A percentile compares a stretch with the other conserved stretches of the same genome.
Conservation (phyloP, 192 early-diverging fungal genomes). For the Podila clonocystis region DNA sequence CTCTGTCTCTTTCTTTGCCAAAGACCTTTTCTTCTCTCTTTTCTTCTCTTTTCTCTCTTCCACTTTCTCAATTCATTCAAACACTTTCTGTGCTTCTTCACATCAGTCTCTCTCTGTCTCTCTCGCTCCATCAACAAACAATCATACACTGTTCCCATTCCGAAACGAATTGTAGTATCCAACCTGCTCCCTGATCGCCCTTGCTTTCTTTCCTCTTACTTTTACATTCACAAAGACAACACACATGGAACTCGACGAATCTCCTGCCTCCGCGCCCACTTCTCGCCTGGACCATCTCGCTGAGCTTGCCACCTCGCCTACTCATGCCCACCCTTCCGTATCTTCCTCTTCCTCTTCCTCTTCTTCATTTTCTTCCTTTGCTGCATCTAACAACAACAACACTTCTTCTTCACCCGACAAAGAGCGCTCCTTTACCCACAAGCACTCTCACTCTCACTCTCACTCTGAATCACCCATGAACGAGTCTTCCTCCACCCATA, state of each 20-base stretch:
- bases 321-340: neutral
- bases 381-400: conserved; percentile 9
- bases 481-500: neutral
- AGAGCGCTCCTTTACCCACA: conserved; percentile 6
- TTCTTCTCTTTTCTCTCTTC: conserved; percentile 1
- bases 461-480: neutral
- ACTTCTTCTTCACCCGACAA: conserved; percentile 10
- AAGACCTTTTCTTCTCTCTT: neutral
- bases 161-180: neutral
- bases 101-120: neutral
- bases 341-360: neutral
- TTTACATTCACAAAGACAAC: neutral
- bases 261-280: neutral
- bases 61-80: neutral
- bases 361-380: neutral
- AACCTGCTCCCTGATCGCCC: neutral
- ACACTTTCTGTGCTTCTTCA: conserved; percentile 1
- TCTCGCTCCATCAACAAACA: neutral
- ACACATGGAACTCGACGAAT: conserved; percentile 8
- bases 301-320: conserved; percentile 10
- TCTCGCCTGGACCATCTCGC: conserved; percentile 9
- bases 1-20: neutral
- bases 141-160: no score
- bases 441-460: conserved; percentile 18
- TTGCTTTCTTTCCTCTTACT: neutral